A percentile compares a stretch with the other conserved stretches of the same genome.
Evolutionary conservation across 2,329 filamentous ascomycete species (phyloP).

Genomic region (Aureobasidium sp.): DNA sequence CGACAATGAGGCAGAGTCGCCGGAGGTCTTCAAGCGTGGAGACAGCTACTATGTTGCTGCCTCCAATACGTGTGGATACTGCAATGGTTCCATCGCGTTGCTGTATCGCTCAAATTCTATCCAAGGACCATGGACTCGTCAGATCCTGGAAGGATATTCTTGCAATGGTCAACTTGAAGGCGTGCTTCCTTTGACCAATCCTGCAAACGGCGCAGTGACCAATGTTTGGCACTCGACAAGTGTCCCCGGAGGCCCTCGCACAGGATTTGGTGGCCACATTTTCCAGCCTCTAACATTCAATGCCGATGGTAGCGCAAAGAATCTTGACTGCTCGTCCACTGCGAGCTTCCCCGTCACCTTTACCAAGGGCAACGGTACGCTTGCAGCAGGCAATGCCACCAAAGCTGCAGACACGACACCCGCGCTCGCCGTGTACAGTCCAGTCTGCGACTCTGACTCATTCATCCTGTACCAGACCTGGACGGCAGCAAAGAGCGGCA

Average conservation of each 20-base stretch:
- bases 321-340: slow-evolving; percentile 20
- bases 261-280: slow-evolving; percentile 22
- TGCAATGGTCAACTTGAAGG: slow-evolving; percentile 23
- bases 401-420: slow-evolving; percentile 18
- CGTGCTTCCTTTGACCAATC: slow-evolving; percentile 20
- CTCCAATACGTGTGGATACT: slow-evolving; percentile 23
- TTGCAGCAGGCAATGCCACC: slow-evolving; percentile 16
- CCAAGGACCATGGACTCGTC: slow-evolving; percentile 23
- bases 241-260: slow-evolving; percentile 21
- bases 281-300: slow-evolving; percentile 22
- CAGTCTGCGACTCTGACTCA: slow-evolving; percentile 22
- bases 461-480: slow-evolving; percentile 24
- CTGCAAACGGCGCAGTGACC: slow-evolving; percentile 13
- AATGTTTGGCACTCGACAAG: slow-evolving; percentile 23
- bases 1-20: slow-evolving; percentile 22
- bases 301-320: slow-evolving; percentile 19
- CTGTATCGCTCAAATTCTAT: slow-evolving; percentile 20
- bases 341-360: slow-evolving; percentile 20
- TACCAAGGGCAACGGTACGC: slow-evolving; percentile 14
- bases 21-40: slow-evolving; percentile 22
- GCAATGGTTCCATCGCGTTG: slow-evolving; percentile 22
- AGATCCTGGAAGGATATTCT: slow-evolving; percentile 23
- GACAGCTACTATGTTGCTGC: slow-evolving; percentile 21
- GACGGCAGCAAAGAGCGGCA: slow-evolving; percentile 19
- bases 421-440: slow-evolving; percentile 19